Conservation (phyloP, 192 early-diverging fungal species). For the Linnemannia hyalina region DNA sequence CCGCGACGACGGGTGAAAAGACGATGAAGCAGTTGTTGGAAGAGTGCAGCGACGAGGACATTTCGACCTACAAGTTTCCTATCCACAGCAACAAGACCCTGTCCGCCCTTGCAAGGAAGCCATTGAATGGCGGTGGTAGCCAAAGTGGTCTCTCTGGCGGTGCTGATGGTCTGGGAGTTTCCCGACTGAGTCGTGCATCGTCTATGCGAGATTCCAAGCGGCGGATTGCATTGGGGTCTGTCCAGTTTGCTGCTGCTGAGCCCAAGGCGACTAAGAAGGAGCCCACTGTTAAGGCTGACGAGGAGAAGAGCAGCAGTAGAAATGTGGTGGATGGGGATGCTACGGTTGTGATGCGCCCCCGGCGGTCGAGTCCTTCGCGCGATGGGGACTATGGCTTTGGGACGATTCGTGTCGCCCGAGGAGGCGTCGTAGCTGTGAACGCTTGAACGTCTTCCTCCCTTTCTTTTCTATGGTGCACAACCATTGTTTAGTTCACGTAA, state of each 20-base stretch:
- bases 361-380: conserved; percentile 4
- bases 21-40: conserved; percentile 36
- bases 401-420: conserved; percentile 29
- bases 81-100: conserved; percentile 38
- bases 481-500: neutral
- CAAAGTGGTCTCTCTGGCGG: neutral
- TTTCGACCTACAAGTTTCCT: neutral
- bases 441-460: neutral
- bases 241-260: conserved; percentile 20
- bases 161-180: neutral
- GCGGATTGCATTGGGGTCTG: conserved; percentile 23
- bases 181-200: conserved; percentile 37
- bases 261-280: neutral
- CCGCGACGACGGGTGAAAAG: conserved; percentile 3
- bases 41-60: conserved; percentile 35
- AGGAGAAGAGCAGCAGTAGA: neutral
- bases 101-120: conserved; percentile 21
- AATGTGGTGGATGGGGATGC: conserved; percentile 11
- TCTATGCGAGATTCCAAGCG: conserved; percentile 44
- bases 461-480: neutral
- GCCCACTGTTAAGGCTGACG: neutral
- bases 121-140: neutral
- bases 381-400: conserved; percentile 23
- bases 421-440: conserved; percentile 26
- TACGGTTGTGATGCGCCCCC: conserved; percentile 28